Percentiles rank a stretch among this genome's conserved stretches.
Evolutionary conservation across 1,284 basidiomycete species (phyloP).

Genomic region (Cryptococcus wingfieldii): DNA sequence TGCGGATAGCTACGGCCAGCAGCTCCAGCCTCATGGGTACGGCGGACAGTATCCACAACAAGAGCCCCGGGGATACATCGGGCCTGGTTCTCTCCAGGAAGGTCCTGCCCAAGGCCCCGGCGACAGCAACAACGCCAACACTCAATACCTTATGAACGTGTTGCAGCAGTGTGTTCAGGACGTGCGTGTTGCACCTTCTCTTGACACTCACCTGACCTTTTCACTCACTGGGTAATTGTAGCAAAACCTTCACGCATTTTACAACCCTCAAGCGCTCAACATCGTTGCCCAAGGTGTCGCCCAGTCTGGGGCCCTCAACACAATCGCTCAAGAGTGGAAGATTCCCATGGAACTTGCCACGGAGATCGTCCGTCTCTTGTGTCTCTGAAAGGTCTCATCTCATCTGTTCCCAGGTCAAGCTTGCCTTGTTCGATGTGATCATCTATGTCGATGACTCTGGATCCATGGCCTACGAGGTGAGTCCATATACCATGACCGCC

Average conservation of each 20-base stretch:
- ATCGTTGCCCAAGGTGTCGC: constrained; percentile 48
- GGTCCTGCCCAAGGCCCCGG: constrained; percentile 5
- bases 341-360: constrained; percentile 50
- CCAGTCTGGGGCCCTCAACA: constrained; percentile 44
- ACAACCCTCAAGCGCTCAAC: constrained; percentile 47
- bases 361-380: constrained; percentile 32
- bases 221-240: constrained; percentile 4
- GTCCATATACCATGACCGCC: not conserved
- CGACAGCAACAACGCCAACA: constrained; percentile 24
- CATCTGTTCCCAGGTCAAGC: constrained; percentile 26
- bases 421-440: constrained; percentile 48
- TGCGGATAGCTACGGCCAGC: constrained; percentile 15
- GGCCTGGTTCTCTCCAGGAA: not conserved
- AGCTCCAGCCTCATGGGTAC: constrained; percentile 11
- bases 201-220: not conserved
- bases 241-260: constrained; percentile 51
- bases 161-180: constrained; percentile 47
- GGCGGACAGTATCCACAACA: constrained; percentile 16
- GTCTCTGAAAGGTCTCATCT: not conserved
- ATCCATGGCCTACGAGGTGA: constrained; percentile 46
- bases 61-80: constrained; percentile 1
- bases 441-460: constrained; percentile 50
- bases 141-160: constrained; percentile 26
- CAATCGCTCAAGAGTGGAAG: constrained; percentile 47
- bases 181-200: constrained; percentile 22